Base-by-base conservation (phyloP, 768 basidiomycete species). In the Epithele typhae region DNA sequence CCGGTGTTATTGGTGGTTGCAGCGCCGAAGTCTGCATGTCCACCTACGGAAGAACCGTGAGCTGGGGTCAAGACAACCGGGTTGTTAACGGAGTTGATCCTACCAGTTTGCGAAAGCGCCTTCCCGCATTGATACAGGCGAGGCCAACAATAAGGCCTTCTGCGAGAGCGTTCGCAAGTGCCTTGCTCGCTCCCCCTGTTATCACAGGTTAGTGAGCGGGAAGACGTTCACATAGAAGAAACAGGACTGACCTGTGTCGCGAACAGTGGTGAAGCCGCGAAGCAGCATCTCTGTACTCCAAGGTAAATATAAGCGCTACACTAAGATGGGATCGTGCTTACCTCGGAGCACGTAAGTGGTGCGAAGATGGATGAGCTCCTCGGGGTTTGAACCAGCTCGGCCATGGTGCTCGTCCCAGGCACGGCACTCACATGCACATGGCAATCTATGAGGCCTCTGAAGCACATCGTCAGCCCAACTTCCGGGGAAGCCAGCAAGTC, bases 361-460 rank as follows among this genome's bases (percentile, higher is more conserved):
- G 7, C 68, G 59, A 24, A 71, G 53, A 23, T 64, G 54, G 14
- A 70, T 58, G n/a, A 62, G 51, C 45, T 73, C 63, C 15, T 63
- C 59, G 59, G 54, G 7, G 59, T 56, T 12, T 59, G 57, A 8
- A 63, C 57, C 12, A 69, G 54, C 14, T 74, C 71, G 9, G 57
- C 51, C 60, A 73, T 67, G 14, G 64, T 67, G 48, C 56, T 55
- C 5, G 65, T 64, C 34, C 72, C 72, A 0, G 71, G 70, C 1
- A 67, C 64, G 4, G 70, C 71, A 1, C 67, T 67, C 42, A 70
- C 64, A 48, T 74, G 72, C 1, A 72, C 71, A 59, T 74, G 72
- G 36, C 66, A 65, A 56, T 74, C 72, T 40, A 74, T 69, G n/a
- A 72, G 57, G 2, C 72, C 72, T 17, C 64, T 66, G 33, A 43